A percentile compares a stretch with the other conserved stretches of the same genome.
These are phyloP conservation scores for Rhinocladiella mackenziei DNA, from an alignment of 2,329 filamentous ascomycete species.

Conservation along the genomic window DNA sequence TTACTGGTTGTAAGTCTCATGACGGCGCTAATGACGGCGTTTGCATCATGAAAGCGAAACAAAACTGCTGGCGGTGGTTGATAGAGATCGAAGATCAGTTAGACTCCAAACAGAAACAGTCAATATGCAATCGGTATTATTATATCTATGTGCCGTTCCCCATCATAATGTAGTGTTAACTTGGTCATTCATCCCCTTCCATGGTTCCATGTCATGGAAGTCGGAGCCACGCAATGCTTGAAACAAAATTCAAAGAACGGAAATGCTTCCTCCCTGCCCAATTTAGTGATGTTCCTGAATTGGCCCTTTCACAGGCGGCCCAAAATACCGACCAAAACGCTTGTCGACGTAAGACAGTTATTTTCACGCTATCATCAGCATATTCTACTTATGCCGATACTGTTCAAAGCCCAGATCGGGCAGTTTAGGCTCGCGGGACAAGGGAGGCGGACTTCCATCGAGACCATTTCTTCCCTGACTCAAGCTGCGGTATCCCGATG, in stretches of 20 bases:
- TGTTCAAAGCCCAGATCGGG: conserved; percentile 24
- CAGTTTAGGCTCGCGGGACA: conserved; percentile 21
- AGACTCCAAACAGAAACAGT: no score
- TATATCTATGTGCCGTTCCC: background rate
- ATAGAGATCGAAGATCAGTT: no score
- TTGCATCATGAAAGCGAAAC: no score
- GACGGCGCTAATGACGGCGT: no score
- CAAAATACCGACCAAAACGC: background rate
- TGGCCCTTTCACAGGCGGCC: background rate
- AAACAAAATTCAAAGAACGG: conserved; percentile 1
- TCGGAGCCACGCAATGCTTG: conserved; percentile 2
- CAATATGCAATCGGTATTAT: no score
- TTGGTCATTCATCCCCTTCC: background rate
- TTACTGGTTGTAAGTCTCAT: no score
- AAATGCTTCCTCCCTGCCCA: background rate
- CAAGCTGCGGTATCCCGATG: conserved; percentile 21
- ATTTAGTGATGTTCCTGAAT: background rate
- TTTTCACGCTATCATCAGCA: background rate
- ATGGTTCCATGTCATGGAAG: background rate
- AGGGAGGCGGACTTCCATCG: conserved; percentile 20
- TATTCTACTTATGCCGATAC: conserved; percentile 20
- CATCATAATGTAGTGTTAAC: no score
- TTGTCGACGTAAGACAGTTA: background rate
- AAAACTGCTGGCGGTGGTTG: no score
- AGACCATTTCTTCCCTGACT: conserved; percentile 17